Conservation (phyloP, 148 eudicot species). For the Chenopodium suecicum region DNA sequence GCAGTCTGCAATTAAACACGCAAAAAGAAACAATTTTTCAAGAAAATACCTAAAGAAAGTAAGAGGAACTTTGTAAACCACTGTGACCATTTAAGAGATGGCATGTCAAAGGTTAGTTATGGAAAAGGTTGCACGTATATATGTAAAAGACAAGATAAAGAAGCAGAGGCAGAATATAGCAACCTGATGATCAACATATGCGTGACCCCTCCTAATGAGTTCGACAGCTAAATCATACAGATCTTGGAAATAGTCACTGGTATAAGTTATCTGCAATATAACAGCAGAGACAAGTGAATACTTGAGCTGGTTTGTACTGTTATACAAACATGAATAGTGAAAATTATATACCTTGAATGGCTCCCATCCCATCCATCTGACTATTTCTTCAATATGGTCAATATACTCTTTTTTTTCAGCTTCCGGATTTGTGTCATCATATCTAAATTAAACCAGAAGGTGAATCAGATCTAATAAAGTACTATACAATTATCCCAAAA, state of each 20-base stretch:
- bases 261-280: conserved; percentile 70
- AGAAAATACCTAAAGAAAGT: neutral
- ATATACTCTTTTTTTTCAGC: conserved; percentile 84
- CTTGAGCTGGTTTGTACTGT: neutral
- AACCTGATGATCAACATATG: conserved; percentile 98
- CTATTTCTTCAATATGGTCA: conserved; percentile 56
- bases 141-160: neutral
- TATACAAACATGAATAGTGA: neutral
- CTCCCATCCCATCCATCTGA: conserved; percentile 97
- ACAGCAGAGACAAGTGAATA: neutral
- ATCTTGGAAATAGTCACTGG: conserved; percentile 91
- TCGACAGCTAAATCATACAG: conserved; percentile 86
- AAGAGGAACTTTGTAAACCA: neutral
- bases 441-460: conserved; percentile 38
- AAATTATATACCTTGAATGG: conserved; percentile 66
- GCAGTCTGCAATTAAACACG: conserved; percentile 48
- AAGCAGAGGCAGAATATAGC: neutral
- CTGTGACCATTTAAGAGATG: neutral
- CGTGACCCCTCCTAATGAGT: conserved; percentile 80
- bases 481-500: neutral
- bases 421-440: conserved; percentile 97
- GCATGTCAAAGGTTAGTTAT: neutral
- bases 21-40: conserved; percentile 3
- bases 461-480: neutral
- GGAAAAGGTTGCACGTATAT: neutral